Base-by-base conservation (phyloP, 768 basidiomycete genomes). In the Calocybe cyanea region DNA sequence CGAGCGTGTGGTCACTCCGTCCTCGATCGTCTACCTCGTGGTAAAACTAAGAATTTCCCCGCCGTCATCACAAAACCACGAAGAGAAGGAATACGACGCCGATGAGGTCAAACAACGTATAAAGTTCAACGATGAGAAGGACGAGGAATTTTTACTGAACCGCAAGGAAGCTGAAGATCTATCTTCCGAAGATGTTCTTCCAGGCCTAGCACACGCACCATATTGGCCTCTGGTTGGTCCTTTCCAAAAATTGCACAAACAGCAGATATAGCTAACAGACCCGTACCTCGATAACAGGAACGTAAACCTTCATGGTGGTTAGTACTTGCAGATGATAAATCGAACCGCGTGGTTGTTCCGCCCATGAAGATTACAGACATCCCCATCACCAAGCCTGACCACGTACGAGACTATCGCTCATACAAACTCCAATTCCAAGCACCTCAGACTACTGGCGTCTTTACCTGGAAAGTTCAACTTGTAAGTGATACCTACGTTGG, bases 361-460 rank as follows among this genome's bases (percentile, higher is more conserved):
- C 94, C 94, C 0, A 66, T 85, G 59, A 85, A 82, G 60, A 78
- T 96, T 53, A 73, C 76, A 18, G 91, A 93, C 51, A 77, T 96
- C 11, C 92, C 92, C 0, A 75, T 80, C 33, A 68, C 84, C 32
- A 65, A 68, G 33, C 63, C 70, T 19, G 61, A 67, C 32, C 64
- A 66, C 24, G 71, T 73, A 11, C 69, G 76, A 37, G 78, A 87
- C 58, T 87, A 85, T 62, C 80, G 92, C 45, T 76, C 83, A 14
- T 94, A 92, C 74, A 91, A 90, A 65, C 68, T 96, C 35, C 90
- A 92, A 60, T 97, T 98, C 79, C 94, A 96, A 62, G 93, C 91
- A 3, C 96, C 96, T 5, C 86, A 84, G 18, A 80, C 77, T 38
- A 75, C 83, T 2, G 93, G 92, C 14, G 58, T 87, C 37, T 92